phyloP scores from a whole-genome alignment of 139 green algal genomes.

The Tetraselmis chui region DNA sequence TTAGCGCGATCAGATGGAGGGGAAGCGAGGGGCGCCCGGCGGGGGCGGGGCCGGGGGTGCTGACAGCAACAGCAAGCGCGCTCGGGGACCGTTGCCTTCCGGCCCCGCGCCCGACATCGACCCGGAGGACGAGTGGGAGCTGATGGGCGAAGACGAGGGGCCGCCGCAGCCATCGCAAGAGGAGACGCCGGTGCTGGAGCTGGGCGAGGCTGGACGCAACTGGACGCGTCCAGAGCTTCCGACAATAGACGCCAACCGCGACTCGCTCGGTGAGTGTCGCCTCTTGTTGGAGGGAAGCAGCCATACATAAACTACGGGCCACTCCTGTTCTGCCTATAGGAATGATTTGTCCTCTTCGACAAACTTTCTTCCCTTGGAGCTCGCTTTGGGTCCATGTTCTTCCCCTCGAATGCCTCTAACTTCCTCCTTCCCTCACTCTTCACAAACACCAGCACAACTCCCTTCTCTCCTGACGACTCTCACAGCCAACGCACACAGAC shows the following conservation, averaged over 20 bases:
- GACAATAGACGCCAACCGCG: neutral
- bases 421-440: neutral
- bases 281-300: no score
- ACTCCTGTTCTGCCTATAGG: neutral
- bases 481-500: no score
- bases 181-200: neutral
- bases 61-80: neutral
- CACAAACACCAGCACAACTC: neutral
- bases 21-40: neutral
- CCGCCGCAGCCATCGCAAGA: neutral
- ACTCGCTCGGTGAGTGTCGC: neutral
- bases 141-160: neutral
- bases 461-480: no score
- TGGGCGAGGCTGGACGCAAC: neutral
- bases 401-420: neutral
- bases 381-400: neutral
- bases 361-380: neutral
- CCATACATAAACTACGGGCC: no score
- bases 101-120: neutral
- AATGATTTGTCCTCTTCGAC: neutral
- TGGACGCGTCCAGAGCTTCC: neutral
- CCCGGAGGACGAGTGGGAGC: neutral
- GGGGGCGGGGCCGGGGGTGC: no score
- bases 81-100: neutral
- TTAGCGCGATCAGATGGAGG: no score